Percentiles rank a stretch among this genome's conserved stretches.
Evolutionary conservation across 192 early-diverging fungal species (phyloP).

Genomic region (Podila horticola): DNA sequence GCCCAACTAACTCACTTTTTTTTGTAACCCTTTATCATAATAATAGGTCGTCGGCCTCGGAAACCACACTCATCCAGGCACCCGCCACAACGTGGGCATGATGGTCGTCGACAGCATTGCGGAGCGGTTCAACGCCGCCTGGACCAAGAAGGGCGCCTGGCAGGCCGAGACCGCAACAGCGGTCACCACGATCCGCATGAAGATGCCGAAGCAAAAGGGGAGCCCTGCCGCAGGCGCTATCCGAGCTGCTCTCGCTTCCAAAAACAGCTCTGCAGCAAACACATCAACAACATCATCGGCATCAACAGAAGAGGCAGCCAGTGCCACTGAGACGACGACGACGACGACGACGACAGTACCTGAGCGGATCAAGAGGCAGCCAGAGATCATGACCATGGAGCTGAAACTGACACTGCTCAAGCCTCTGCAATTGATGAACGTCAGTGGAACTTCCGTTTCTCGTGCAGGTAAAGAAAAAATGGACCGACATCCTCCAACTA

Average conservation of each 20-base stretch:
- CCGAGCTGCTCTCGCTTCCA: not conserved
- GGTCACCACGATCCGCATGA: constrained; percentile 16
- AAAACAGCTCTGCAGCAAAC: not conserved
- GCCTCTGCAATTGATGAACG: constrained; percentile 74
- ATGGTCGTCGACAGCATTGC: constrained; percentile 69
- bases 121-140: constrained; percentile 50
- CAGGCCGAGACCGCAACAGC: constrained; percentile 36
- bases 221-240: not conserved
- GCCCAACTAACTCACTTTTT: not conserved
- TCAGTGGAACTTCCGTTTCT: constrained; percentile 68
- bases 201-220: constrained; percentile 15
- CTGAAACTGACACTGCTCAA: constrained; percentile 68
- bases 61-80: constrained; percentile 70
- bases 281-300: not conserved
- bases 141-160: constrained; percentile 49
- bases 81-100: constrained; percentile 81
- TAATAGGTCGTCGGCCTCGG: constrained; percentile 81
- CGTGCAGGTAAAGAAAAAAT: constrained; percentile 64
- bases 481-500: not conserved
- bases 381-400: constrained; percentile 24
- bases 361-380: constrained; percentile 1
- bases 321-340: not conserved
- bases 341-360: not conserved
- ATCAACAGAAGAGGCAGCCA: not conserved
- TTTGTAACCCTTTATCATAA: not conserved